Percentiles rank a stretch among this genome's conserved stretches.
phyloP scores from a whole-genome alignment of 352 stramenopile genomes.

The Globisporangium middletonii region DNA sequence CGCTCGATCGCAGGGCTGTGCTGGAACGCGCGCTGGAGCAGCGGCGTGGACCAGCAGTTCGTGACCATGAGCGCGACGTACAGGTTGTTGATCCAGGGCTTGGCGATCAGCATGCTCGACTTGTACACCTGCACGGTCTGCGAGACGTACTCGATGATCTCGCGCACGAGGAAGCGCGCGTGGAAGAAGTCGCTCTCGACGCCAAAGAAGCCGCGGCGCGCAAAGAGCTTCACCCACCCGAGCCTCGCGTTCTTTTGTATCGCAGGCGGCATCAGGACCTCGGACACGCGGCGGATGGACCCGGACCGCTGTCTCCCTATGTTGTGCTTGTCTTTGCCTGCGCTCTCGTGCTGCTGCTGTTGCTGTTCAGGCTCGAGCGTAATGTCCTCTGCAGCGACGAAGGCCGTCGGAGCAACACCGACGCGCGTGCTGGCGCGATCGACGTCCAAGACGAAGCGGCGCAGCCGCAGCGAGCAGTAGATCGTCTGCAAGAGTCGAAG shows the following conservation, averaged over 20 bases:
- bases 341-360: background rate
- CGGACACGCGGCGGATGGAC: conserved; percentile 4
- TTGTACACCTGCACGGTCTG: conserved; percentile 37
- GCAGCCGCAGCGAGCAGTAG: conserved; percentile 2
- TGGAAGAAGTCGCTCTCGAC: conserved; percentile 29
- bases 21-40: conserved; percentile 7
- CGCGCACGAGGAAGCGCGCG: conserved; percentile 21
- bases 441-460: background rate
- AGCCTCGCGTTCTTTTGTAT: background rate
- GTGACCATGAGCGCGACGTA: conserved; percentile 28
- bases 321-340: background rate
- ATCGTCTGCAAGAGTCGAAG: conserved; percentile 11
- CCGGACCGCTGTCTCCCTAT: background rate
- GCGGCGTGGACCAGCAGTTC: conserved; percentile 9
- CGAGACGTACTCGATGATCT: conserved; percentile 35
- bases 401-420: background rate
- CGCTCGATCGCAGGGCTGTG: conserved; percentile 6
- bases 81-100: conserved; percentile 41
- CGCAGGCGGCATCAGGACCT: background rate
- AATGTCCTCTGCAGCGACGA: background rate
- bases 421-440: background rate
- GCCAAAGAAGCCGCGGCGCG: conserved; percentile 22
- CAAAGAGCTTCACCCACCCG: conserved; percentile 13
- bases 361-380: background rate
- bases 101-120: conserved; percentile 33